Percentiles rank a stretch among this genome's conserved stretches.
These are phyloP conservation scores for Phaeotremella fagi DNA, from an alignment of 768 basidiomycete species.

Conservation along the genomic window DNA sequence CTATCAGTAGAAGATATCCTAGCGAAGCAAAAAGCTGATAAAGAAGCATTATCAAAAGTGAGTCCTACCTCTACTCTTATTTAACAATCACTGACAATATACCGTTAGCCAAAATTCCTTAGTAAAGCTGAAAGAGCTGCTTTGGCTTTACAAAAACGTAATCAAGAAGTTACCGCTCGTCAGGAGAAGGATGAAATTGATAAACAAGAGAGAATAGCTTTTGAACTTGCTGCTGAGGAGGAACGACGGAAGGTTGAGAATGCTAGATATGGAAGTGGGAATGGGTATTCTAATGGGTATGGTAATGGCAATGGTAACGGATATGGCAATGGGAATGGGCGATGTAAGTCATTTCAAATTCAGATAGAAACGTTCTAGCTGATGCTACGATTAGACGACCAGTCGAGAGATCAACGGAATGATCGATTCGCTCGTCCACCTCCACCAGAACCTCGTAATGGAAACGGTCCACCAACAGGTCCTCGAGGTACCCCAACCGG, in stretches of 20 bases:
- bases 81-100: slow-evolving; percentile 2
- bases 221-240: slow-evolving; percentile 75
- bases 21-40: slow-evolving; percentile 79
- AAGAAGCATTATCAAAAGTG: slow-evolving; percentile 85
- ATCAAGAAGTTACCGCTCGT: slow-evolving; percentile 72
- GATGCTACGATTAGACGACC: slow-evolving; percentile 47
- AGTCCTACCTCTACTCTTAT: not conserved
- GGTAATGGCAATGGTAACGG: too few relatives aligned
- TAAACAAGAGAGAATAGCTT: slow-evolving; percentile 59
- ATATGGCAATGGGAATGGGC: slow-evolving; percentile 34
- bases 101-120: slow-evolving; percentile 79
- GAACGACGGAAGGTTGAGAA: slow-evolving; percentile 51
- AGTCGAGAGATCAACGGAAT: slow-evolving; percentile 33
- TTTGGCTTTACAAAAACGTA: slow-evolving; percentile 79
- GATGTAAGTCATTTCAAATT: slow-evolving; percentile 48
- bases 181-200: slow-evolving; percentile 62
- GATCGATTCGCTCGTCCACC: slow-evolving; percentile 20
- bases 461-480: slow-evolving; percentile 3
- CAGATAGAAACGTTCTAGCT: not conserved
- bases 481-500: slow-evolving; percentile 58
- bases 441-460: not conserved
- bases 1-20: slow-evolving; percentile 83
- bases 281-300: slow-evolving; percentile 22
- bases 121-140: slow-evolving; percentile 86
- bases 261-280: slow-evolving; percentile 51